These are phyloP conservation scores for Neotropicomus parvogracilis DNA, from an alignment of 1,284 basidiomycete species.

Conservation along the genomic window DNA sequence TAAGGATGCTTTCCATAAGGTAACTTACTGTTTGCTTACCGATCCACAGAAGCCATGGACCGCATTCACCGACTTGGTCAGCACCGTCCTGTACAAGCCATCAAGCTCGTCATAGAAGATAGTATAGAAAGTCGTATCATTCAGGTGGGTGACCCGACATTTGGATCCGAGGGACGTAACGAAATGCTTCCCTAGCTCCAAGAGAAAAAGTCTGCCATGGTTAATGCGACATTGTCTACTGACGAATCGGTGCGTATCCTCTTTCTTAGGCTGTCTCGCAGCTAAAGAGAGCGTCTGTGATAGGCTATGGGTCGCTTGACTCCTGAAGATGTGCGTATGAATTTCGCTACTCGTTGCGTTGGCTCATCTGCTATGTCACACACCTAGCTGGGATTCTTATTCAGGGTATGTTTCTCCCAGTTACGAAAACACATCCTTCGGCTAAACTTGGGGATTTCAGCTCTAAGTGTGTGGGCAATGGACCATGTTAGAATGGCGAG, in stretches of 20 bases:
- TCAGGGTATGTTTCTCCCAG: slow-evolving; percentile 49
- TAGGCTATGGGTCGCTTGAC: slow-evolving; percentile 88
- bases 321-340: slow-evolving; percentile 74
- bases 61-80: slow-evolving; percentile 91
- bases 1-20: slow-evolving; percentile 35
- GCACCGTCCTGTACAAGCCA: slow-evolving; percentile 87
- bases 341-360: slow-evolving; percentile 3
- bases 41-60: slow-evolving; percentile 86
- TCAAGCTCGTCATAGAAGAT: slow-evolving; percentile 94
- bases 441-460: slow-evolving; percentile 11
- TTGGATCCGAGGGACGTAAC: background rate
- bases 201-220: slow-evolving; percentile 89
- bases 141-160: slow-evolving; percentile 42
- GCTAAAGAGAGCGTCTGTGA: slow-evolving; percentile 22
- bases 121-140: slow-evolving; percentile 93
- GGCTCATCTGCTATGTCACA: slow-evolving; percentile 7
- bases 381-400: slow-evolving; percentile 67
- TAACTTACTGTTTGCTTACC: slow-evolving; percentile 17
- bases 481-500: background rate
- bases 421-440: background rate
- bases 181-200: slow-evolving; percentile 58
- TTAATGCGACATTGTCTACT: slow-evolving; percentile 73
- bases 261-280: slow-evolving; percentile 11
- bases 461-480: slow-evolving; percentile 14
- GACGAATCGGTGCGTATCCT: slow-evolving; percentile 61